Evolutionary conservation across 2,329 filamentous ascomycete species (phyloP).

Genomic region (Neurospora crassa): DNA sequence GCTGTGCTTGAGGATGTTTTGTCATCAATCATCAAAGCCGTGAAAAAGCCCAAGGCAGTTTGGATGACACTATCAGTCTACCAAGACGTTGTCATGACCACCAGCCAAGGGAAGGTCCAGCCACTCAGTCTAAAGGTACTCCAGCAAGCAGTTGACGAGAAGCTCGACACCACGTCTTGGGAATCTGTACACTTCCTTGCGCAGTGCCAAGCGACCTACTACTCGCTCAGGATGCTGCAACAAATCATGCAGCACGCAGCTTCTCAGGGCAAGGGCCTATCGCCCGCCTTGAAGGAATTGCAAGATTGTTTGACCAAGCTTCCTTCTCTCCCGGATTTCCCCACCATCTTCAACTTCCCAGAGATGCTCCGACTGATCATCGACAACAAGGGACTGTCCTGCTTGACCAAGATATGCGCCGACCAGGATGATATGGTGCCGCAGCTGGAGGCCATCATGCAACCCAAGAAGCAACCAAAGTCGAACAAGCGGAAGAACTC

Average conservation of each 20-base stretch:
- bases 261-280: neutral
- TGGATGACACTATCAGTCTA: slow-evolving; percentile 29
- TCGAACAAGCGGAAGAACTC: slow-evolving; percentile 10
- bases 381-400: slow-evolving; percentile 8
- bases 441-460: slow-evolving; percentile 5
- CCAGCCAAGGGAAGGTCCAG: slow-evolving; percentile 20
- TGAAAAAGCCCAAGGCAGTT: slow-evolving; percentile 12
- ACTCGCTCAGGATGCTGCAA: slow-evolving; percentile 48
- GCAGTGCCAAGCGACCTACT: slow-evolving; percentile 49
- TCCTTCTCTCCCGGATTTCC: slow-evolving; percentile 12
- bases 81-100: slow-evolving; percentile 26
- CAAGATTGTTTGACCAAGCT: slow-evolving; percentile 1
- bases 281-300: slow-evolving; percentile 1
- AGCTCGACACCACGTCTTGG: slow-evolving; percentile 37
- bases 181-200: slow-evolving; percentile 50
- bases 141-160: slow-evolving; percentile 19
- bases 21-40: slow-evolving; percentile 10
- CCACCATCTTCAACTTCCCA: slow-evolving; percentile 8
- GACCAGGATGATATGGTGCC: slow-evolving; percentile 8
- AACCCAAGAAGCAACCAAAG: slow-evolving; percentile 5
- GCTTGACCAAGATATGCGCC: slow-evolving; percentile 7
- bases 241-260: slow-evolving; percentile 35
- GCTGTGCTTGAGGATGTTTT: slow-evolving; percentile 19
- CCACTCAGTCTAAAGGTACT: slow-evolving; percentile 24
- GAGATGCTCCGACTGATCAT: slow-evolving; percentile 7